These are phyloP conservation scores for Kodamaea restingae DNA, from an alignment of 805 yeast species.

Conservation along the genomic window DNA sequence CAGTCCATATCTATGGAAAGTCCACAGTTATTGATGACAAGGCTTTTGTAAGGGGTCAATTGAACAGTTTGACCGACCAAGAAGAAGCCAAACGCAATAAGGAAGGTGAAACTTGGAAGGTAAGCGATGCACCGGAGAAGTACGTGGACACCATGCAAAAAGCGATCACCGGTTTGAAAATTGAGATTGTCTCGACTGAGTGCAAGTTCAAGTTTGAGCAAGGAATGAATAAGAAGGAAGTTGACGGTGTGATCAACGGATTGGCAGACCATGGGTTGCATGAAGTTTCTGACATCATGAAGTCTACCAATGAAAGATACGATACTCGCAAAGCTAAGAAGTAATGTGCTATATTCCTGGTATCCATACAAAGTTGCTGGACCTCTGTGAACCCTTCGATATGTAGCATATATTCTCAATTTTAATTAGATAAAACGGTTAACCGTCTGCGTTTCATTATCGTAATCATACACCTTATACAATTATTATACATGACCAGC, in stretches of 20 bases:
- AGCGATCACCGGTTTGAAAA: conserved; percentile 53
- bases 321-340: conserved; percentile 4
- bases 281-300: conserved; percentile 25
- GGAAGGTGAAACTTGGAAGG: conserved; percentile 44
- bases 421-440: too few species aligned
- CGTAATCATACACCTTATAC: neutral
- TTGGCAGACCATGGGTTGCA: conserved; percentile 34
- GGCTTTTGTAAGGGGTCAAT: conserved; percentile 43
- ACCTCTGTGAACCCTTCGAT: too few species aligned
- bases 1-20: conserved; percentile 53
- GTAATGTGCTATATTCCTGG: too few species aligned
- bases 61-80: conserved; percentile 42
- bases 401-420: too few species aligned
- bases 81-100: conserved; percentile 39
- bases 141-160: conserved; percentile 40
- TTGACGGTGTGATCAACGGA: conserved; percentile 51
- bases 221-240: conserved; percentile 38
- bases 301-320: conserved; percentile 13
- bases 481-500: conserved; percentile 1
- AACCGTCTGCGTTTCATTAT: too few species aligned
- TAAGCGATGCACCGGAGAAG: conserved; percentile 52
- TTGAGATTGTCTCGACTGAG: conserved; percentile 44
- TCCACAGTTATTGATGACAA: conserved; percentile 42
- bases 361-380: too few species aligned
- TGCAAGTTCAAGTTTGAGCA: conserved; percentile 61